A percentile compares a stretch with the other conserved stretches of the same genome.
phyloP scores from a whole-genome alignment of 2,329 filamentous ascomycete species.

The Aphanoascus verrucosus region DNA sequence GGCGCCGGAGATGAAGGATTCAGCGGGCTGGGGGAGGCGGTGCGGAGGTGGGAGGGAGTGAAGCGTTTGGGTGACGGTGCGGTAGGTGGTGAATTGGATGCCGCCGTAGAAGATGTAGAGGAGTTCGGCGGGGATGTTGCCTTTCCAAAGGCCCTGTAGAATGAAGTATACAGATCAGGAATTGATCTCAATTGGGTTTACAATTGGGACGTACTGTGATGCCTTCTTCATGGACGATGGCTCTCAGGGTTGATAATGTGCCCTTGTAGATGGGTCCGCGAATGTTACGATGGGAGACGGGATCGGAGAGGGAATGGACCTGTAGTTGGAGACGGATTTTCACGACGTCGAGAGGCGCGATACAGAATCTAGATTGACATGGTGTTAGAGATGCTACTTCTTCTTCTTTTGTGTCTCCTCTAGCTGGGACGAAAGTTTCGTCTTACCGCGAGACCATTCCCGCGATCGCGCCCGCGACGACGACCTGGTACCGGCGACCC shows the following conservation, averaged over 20 bases:
- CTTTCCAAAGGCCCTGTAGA: conserved; percentile 71
- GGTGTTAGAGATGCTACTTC: not conserved
- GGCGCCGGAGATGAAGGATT: conserved; percentile 76
- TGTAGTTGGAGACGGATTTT: conserved; percentile 97
- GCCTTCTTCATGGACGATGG: conserved; percentile 72
- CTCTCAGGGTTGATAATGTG: conserved; percentile 61
- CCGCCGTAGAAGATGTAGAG: conserved; percentile 88
- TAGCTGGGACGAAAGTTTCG: not conserved
- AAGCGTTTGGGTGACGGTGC: conserved; percentile 58
- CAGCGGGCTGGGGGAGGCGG: conserved; percentile 53
- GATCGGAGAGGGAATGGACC: conserved; percentile 69
- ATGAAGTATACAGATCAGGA: not conserved
- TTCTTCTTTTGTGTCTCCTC: not conserved
- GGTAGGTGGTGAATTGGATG: conserved; percentile 82
- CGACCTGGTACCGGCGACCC: conserved; percentile 57
- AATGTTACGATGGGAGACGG: conserved; percentile 46
- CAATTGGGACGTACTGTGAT: conserved; percentile 44
- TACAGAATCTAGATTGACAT: conserved; percentile 57
- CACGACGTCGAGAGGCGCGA: conserved; percentile 91
- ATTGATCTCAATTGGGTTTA: not conserved
- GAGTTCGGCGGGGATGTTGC: conserved; percentile 88
- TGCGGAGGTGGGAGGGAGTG: conserved; percentile 40
- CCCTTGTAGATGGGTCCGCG: conserved; percentile 53
- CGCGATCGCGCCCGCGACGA: conserved; percentile 57
- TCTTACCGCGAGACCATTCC: conserved; percentile 75